Conservation (phyloP, 2,329 filamentous ascomycete species). For the Chaetothyriales sp. region DNA sequence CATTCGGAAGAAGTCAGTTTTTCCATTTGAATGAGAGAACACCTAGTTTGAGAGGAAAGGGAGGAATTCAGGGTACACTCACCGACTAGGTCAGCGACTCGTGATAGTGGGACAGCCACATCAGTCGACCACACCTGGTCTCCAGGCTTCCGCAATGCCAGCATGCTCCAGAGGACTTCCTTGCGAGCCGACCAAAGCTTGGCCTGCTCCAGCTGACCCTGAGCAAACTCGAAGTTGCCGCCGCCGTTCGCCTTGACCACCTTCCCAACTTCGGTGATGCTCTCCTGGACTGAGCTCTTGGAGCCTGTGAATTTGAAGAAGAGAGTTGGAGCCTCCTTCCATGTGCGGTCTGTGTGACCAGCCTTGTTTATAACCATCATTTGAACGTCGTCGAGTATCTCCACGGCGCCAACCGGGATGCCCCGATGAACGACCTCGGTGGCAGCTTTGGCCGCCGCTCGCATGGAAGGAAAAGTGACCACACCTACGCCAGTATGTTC, state of each 20-base stretch:
- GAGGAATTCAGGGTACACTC: constrained; percentile 23
- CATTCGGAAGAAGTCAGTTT: constrained; percentile 10
- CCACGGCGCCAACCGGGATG: constrained; percentile 60
- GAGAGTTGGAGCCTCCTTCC: constrained; percentile 59
- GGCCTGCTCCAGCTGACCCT: constrained; percentile 50
- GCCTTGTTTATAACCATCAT: constrained; percentile 69
- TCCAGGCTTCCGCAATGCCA: constrained; percentile 46
- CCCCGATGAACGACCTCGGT: constrained; percentile 61
- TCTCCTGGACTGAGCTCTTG: constrained; percentile 54
- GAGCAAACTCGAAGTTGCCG: constrained; percentile 59
- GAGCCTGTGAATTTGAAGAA: constrained; percentile 73
- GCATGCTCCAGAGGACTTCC: constrained; percentile 67
- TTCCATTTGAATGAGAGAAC: too few relatives aligned
- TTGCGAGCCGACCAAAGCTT: constrained; percentile 76
- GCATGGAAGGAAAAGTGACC: constrained; percentile 62
- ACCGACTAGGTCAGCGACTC: constrained; percentile 44
- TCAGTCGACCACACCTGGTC: constrained; percentile 72
- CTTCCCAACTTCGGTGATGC: constrained; percentile 51
- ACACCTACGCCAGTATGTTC: constrained; percentile 64
- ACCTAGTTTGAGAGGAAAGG: neutral
- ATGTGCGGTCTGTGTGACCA: constrained; percentile 46
- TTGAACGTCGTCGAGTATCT: constrained; percentile 79
- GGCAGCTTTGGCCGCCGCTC: constrained; percentile 59
- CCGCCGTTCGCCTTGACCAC: constrained; percentile 51
- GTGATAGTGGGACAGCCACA: constrained; percentile 64